Percentiles rank a stretch among this genome's conserved stretches.
Conservation (phyloP, 2,329 filamentous ascomycete genomes). For the Xylariaceae sp. region DNA sequence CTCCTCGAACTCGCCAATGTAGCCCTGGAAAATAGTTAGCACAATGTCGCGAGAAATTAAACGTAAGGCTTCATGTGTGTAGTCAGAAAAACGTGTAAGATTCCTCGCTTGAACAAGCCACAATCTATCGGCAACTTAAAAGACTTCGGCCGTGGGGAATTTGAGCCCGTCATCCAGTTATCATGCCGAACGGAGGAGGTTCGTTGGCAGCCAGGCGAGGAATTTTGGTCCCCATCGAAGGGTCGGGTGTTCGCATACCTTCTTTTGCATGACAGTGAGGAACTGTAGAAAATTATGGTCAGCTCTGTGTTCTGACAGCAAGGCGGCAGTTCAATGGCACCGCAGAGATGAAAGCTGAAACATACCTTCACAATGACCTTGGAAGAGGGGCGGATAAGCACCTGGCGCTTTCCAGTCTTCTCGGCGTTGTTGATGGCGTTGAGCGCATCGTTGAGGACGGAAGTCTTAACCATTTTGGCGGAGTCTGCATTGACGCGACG, state of each 20-base stretch:
- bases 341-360: background rate
- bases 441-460: constrained; percentile 98
- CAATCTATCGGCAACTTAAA: constrained; percentile 99
- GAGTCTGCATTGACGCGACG: constrained; percentile 49
- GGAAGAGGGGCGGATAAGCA: constrained; percentile 93
- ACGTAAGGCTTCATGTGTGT: constrained; percentile 72
- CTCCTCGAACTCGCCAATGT: constrained; percentile 98
- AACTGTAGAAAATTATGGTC: constrained; percentile 46
- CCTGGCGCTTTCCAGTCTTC: constrained; percentile 99
- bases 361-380: constrained; percentile 90
- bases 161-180: constrained; percentile 99
- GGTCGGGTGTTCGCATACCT: constrained; percentile 65
- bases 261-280: constrained; percentile 97
- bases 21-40: constrained; percentile 43
- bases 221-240: constrained; percentile 2
- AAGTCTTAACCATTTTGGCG: constrained; percentile 97
- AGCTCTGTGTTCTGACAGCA: background rate
- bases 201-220: constrained; percentile 8
- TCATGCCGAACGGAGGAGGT: constrained; percentile 72
- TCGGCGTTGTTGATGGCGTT: constrained; percentile 99
- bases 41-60: constrained; percentile 88
- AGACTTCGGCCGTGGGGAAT: constrained; percentile 79
- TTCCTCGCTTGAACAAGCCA: constrained; percentile 54
- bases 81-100: constrained; percentile 95
- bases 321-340: background rate